phyloP scores from a whole-genome alignment of 208 protist species.

The Sergeia podlipaevii region DNA sequence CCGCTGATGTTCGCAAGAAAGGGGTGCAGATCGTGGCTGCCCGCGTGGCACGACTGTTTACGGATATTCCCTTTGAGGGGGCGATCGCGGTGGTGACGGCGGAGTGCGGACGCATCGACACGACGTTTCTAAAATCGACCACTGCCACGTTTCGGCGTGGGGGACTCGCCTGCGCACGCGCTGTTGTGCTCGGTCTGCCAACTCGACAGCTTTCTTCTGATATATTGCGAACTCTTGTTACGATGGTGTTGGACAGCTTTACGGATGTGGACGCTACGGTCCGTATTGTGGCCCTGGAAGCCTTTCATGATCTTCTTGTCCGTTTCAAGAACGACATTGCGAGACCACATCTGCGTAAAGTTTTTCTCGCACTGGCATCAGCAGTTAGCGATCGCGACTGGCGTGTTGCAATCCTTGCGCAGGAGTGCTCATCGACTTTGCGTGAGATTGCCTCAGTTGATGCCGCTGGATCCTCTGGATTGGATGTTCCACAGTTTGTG shows the following conservation, averaged over 20 bases:
- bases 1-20: slow-evolving; percentile 38
- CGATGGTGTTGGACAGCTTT: slow-evolving; percentile 34
- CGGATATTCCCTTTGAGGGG: slow-evolving; percentile 31
- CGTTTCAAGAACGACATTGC: slow-evolving; percentile 48
- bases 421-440: slow-evolving; percentile 56
- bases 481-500: slow-evolving; percentile 41
- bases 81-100: slow-evolving; percentile 24
- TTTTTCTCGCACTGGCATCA: slow-evolving; percentile 50
- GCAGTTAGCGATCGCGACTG: slow-evolving; percentile 60
- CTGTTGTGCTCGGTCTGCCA: slow-evolving; percentile 40
- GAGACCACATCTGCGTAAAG: no score
- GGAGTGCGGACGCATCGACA: slow-evolving; percentile 29
- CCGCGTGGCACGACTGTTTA: slow-evolving; percentile 41
- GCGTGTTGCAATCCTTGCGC: slow-evolving; percentile 37
- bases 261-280: slow-evolving; percentile 57
- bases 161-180: slow-evolving; percentile 38
- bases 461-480: slow-evolving; percentile 18
- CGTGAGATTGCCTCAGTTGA: slow-evolving; percentile 50
- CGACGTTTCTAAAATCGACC: slow-evolving; percentile 32
- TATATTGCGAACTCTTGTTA: slow-evolving; percentile 23
- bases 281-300: slow-evolving; percentile 64
- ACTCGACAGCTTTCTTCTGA: slow-evolving; percentile 11
- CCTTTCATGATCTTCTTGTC: slow-evolving; percentile 42
- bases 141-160: slow-evolving; percentile 51
- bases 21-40: slow-evolving; percentile 29